Conservation (phyloP, 225 moss, liverwort and hornwort species). For the Bryoerythrophyllum caledonicum region DNA sequence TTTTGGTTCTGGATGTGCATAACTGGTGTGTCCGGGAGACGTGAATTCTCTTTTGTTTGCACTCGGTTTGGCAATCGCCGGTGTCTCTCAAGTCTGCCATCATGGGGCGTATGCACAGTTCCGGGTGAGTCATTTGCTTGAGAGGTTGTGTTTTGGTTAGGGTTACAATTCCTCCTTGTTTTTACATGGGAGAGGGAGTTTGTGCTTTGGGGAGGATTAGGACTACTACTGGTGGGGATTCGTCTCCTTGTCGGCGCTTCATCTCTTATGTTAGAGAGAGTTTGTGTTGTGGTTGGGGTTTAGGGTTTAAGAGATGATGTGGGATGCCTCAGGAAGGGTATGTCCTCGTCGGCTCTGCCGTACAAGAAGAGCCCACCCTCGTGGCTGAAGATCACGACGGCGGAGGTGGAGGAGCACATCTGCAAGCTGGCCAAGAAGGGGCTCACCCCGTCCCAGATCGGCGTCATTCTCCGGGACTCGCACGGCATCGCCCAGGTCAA, state of each 20-base stretch:
- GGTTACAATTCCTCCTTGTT: too few species aligned
- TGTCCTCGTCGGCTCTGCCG: conserved; percentile 18
- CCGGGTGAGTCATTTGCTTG: conserved; percentile 32
- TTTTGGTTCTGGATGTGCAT: background rate
- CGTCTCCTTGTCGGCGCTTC: background rate
- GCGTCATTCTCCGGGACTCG: conserved; percentile 14
- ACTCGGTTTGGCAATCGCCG: conserved; percentile 7
- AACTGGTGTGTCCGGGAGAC: fast-evolving
- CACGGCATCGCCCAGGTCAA: conserved; percentile 15
- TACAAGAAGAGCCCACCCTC: conserved; percentile 12
- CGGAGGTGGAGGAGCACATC: conserved; percentile 17
- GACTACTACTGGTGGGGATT: too few species aligned
- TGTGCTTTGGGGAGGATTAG: background rate
- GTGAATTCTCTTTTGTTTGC: background rate
- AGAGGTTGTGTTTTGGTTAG: too few species aligned
- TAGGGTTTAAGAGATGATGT: too few species aligned
- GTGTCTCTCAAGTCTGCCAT: conserved; percentile 20
- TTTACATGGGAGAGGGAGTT: too few species aligned
- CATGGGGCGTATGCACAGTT: conserved; percentile 85
- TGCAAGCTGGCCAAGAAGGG: conserved; percentile 21
- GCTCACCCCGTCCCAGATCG: conserved; percentile 15
- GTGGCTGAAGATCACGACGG: conserved; percentile 14
- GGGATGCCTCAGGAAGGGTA: conserved; percentile 1
- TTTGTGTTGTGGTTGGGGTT: background rate
- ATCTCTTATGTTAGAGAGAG: background rate